These are phyloP conservation scores for Xylogone sp. DNA, from an alignment of 2,329 filamentous ascomycete genomes.

Conservation along the genomic window DNA sequence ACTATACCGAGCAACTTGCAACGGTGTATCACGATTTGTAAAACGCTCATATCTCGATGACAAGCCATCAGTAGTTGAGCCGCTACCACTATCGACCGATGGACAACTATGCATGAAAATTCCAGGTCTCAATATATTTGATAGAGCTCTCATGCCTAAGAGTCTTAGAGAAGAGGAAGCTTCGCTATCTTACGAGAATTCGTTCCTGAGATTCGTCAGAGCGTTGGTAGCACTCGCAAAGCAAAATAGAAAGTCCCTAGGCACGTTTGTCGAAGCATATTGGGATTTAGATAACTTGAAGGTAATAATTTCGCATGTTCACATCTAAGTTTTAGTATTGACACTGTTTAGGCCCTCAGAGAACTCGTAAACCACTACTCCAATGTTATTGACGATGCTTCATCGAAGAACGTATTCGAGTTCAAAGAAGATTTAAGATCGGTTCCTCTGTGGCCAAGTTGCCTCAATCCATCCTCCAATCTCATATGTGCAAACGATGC, in stretches of 20 bases:
- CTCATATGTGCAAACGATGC: slow-evolving; percentile 11
- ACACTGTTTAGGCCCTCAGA: slow-evolving; percentile 12
- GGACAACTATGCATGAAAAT: slow-evolving; percentile 10
- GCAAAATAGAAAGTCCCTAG: slow-evolving; percentile 1
- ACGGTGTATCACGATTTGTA: slow-evolving; percentile 7
- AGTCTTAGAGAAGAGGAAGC: slow-evolving; percentile 1
- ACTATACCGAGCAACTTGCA: slow-evolving; percentile 8
- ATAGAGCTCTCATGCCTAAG: slow-evolving; percentile 12
- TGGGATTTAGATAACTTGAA: slow-evolving; percentile 4
- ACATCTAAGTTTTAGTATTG: no score
- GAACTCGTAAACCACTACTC: slow-evolving; percentile 7
- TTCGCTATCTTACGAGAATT: slow-evolving; percentile 1
- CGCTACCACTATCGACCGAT: slow-evolving; percentile 3
- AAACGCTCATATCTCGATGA: slow-evolving; percentile 3
- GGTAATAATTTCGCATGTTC: no score
- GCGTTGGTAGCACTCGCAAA: slow-evolving; percentile 8
- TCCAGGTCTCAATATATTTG: slow-evolving; percentile 12
- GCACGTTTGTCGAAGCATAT: slow-evolving; percentile 2
- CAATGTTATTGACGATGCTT: neutral
- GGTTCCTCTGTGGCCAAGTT: slow-evolving; percentile 17
- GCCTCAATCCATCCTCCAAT: neutral
- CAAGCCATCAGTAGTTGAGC: slow-evolving; percentile 14
- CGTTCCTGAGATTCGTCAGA: slow-evolving; percentile 14
- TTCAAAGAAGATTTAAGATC: slow-evolving; percentile 4
- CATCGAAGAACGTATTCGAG: neutral